These are phyloP conservation scores for Amyloporia xantha DNA, from an alignment of 768 basidiomycete genomes.

Conservation along the genomic window DNA sequence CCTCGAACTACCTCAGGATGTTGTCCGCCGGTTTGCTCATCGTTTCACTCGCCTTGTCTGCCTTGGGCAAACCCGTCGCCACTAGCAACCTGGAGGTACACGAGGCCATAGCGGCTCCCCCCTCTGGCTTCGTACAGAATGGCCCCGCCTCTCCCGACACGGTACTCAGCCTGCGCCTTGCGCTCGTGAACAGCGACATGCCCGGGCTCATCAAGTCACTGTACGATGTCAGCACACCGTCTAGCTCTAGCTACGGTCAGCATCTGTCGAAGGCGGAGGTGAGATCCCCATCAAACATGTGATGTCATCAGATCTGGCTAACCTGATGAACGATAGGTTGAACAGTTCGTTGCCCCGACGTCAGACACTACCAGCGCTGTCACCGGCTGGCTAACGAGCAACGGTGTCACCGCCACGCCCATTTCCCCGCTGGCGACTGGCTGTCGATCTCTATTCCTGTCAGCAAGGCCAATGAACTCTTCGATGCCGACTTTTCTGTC, in stretches of 20 bases:
- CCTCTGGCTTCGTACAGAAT: conserved; percentile 23
- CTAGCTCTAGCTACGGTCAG: conserved; percentile 34
- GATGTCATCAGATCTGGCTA: not conserved
- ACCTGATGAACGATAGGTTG: conserved; percentile 5
- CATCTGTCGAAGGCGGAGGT: conserved; percentile 34
- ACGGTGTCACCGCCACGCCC: conserved; percentile 18
- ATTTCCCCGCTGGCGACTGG: conserved; percentile 27
- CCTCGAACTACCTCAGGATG: not conserved
- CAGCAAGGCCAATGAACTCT: conserved; percentile 23
- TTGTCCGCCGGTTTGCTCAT: not conserved
- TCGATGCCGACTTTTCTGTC: conserved; percentile 24
- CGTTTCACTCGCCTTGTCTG: conserved; percentile 9
- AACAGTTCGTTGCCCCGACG: conserved; percentile 15
- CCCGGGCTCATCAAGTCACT: conserved; percentile 30
- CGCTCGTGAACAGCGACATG: conserved; percentile 28
- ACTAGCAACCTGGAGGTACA: conserved; percentile 18
- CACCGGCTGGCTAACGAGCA: conserved; percentile 20
- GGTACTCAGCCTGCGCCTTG: conserved; percentile 32
- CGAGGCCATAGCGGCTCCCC: conserved; percentile 18
- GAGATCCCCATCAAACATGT: conserved; percentile 25
- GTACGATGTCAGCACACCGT: conserved; percentile 26
- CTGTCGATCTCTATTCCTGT: conserved; percentile 20
- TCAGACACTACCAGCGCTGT: conserved; percentile 19
- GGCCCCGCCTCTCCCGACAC: conserved; percentile 26
- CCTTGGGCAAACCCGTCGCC: conserved; percentile 13